Evolutionary conservation across 495 filamentous ascomycete species (phyloP).

Genomic region (Lasiosphaeria miniovina): DNA sequence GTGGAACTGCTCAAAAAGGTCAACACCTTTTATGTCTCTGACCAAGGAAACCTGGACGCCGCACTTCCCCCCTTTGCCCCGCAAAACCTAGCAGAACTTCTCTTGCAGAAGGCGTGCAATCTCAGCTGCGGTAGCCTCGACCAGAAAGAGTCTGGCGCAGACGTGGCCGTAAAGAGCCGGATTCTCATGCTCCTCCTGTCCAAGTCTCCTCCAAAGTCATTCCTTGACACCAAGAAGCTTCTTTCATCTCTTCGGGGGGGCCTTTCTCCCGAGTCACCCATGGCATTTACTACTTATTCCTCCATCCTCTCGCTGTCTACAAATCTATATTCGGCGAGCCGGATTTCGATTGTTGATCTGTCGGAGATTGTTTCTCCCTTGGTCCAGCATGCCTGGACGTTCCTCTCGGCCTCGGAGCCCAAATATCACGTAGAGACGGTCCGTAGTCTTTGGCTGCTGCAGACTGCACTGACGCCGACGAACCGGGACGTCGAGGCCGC

Average conservation of each 20-base stretch:
- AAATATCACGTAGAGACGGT: constrained; percentile 94
- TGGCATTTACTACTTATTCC: constrained; percentile 52
- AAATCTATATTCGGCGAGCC: constrained; percentile 57
- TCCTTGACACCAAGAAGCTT: constrained; percentile 52
- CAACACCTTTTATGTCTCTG: constrained; percentile 60
- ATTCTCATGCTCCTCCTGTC: constrained; percentile 59
- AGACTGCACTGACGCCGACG: constrained; percentile 52
- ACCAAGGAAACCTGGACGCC: constrained; percentile 54
- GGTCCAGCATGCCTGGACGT: constrained; percentile 70
- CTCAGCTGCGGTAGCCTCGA: constrained; percentile 48
- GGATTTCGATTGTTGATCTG: constrained; percentile 54
- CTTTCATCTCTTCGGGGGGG: constrained; percentile 53
- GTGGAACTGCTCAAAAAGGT: constrained; percentile 58
- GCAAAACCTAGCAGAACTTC: constrained; percentile 55
- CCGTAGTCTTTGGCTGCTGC: constrained; percentile 78
- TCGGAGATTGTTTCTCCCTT: constrained; percentile 65
- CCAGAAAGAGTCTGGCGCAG: constrained; percentile 31
- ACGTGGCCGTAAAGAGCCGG: constrained; percentile 43
- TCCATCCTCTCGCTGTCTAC: constrained; percentile 62
- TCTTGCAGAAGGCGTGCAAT: constrained; percentile 59
- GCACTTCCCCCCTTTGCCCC: constrained; percentile 55
- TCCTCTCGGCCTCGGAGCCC: constrained; percentile 72
- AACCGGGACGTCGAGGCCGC: constrained; percentile 71
- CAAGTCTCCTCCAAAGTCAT: constrained; percentile 50
- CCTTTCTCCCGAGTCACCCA: constrained; percentile 30